Evolutionary conservation across 805 yeast genomes (phyloP), one percentile per base, ranked within the genome.

Genomic region (Starmerella sp.): DNA sequence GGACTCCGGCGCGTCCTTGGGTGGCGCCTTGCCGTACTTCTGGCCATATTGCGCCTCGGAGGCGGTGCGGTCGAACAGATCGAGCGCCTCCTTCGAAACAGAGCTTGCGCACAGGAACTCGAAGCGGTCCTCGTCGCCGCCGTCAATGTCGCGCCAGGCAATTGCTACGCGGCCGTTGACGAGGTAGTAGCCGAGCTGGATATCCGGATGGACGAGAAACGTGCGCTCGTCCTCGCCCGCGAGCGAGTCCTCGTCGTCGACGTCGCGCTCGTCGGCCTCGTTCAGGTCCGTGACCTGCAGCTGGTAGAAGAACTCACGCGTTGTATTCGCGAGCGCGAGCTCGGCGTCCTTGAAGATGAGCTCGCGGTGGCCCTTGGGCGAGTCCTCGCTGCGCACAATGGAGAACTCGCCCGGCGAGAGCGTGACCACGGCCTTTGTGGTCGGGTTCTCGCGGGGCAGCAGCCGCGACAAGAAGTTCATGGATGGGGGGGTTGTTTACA

Each of bases 281-380:
- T 75, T 77, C 0, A 84, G 83, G 56, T 83, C 79, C 54, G 80
- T 80, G 30, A 89, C 79, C 15, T 83, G 82, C 44, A 91, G 70
- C 60, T 85, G 88, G 66, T 83, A 85, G 62, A 77, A 76, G 64
- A 71, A 84, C 13, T 83, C 82, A 6, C 80, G 76, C 4, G 85
- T 74, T 1, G 90, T 81, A 57, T 79, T 80, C 42, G 87, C 75
- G 49, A 91, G 81, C 2, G 82, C 72, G 13, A 91, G 81, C 39
- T 81, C 80, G 1, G 95, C 90, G 62, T 87, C 95, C 56, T 80
- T 83, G 68, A 81, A 90, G 22, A 73, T 66, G 59, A 72, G 69
- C 68, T 93, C 97, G 37, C 81, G 73, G 30, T 82, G 89, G 8
- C 96, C 90, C 66, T 88, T 87, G 11, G 96, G 96, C 2, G 95